Evolutionary conservation across 805 yeast species (phyloP).

Genomic region (Blastobotrys parvus): DNA sequence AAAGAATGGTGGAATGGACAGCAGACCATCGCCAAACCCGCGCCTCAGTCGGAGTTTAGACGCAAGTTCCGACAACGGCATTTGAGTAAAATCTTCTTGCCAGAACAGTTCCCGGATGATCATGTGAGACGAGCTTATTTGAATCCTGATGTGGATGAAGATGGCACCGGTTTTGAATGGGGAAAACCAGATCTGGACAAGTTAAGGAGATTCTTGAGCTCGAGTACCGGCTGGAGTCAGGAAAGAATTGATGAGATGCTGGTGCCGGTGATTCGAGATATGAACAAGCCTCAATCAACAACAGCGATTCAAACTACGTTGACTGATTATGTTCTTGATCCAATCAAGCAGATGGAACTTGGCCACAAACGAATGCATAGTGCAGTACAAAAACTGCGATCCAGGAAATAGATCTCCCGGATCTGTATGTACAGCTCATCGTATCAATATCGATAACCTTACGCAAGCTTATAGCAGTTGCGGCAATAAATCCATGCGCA

Average conservation of each 20-base stretch:
- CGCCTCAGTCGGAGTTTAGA: conserved; percentile 39
- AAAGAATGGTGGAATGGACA: conserved; percentile 51
- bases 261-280: conserved; percentile 74
- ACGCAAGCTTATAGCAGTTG: neutral
- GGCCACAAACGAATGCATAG: conserved; percentile 20
- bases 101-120: conserved; percentile 60
- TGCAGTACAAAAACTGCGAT: conserved; percentile 13
- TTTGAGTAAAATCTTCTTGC: conserved; percentile 46
- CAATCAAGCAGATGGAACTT: conserved; percentile 18
- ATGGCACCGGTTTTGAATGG: conserved; percentile 75
- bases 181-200: conserved; percentile 81
- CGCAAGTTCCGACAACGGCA: conserved; percentile 52
- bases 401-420: too few species aligned
- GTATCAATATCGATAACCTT: too few species aligned
- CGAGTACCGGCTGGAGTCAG: conserved; percentile 71
- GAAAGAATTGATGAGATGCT: conserved; percentile 71
- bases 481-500: neutral
- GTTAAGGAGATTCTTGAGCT: conserved; percentile 59
- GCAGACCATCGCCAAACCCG: conserved; percentile 25
- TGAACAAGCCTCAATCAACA: conserved; percentile 37
- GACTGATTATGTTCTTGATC: conserved; percentile 18
- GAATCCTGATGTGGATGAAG: conserved; percentile 77
- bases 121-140: conserved; percentile 66
- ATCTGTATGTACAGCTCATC: too few species aligned
- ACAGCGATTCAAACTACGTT: conserved; percentile 15